A percentile compares a stretch with the other conserved stretches of the same genome.
Conservation (phyloP, 2,329 filamentous ascomycete species). For the Chaetomium globosum region DNA sequence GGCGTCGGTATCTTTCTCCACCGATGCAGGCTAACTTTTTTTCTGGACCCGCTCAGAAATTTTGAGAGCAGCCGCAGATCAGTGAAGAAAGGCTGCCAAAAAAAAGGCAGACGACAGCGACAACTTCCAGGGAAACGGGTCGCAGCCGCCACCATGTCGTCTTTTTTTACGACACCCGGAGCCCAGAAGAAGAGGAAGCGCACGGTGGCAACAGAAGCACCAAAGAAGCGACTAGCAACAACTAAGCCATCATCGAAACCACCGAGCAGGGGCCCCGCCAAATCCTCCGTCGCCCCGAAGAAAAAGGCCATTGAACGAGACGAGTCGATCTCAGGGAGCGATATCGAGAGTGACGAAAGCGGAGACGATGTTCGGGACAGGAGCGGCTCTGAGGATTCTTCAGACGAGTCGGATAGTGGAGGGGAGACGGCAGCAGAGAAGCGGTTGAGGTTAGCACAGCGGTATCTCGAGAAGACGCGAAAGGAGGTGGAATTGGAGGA, state of each 20-base stretch:
- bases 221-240: conserved; percentile 62
- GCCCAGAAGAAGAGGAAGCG: conserved; percentile 91
- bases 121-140: conserved; percentile 31
- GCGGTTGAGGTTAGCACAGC: conserved; percentile 82
- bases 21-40: conserved; percentile 36
- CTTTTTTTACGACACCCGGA: conserved; percentile 89
- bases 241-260: conserved; percentile 51
- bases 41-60: conserved; percentile 40
- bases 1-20: conserved; percentile 31
- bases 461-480: conserved; percentile 88
- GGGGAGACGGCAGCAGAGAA: conserved; percentile 88
- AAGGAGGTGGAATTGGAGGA: conserved; percentile 69
- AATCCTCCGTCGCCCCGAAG: conserved; percentile 44
- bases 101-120: conserved; percentile 34
- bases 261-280: conserved; percentile 48
- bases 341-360: conserved; percentile 67
- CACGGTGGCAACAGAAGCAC: conserved; percentile 53
- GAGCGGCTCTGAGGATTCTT: conserved; percentile 52
- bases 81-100: conserved; percentile 17
- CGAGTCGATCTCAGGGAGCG: conserved; percentile 75
- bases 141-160: conserved; percentile 68
- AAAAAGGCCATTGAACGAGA: conserved; percentile 54
- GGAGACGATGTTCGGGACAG: conserved; percentile 43
- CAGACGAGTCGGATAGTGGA: conserved; percentile 69
- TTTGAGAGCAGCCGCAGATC: conserved; percentile 39